Evolutionary conservation across 768 basidiomycete species (phyloP).

Genomic region (Boletus huronensis): DNA sequence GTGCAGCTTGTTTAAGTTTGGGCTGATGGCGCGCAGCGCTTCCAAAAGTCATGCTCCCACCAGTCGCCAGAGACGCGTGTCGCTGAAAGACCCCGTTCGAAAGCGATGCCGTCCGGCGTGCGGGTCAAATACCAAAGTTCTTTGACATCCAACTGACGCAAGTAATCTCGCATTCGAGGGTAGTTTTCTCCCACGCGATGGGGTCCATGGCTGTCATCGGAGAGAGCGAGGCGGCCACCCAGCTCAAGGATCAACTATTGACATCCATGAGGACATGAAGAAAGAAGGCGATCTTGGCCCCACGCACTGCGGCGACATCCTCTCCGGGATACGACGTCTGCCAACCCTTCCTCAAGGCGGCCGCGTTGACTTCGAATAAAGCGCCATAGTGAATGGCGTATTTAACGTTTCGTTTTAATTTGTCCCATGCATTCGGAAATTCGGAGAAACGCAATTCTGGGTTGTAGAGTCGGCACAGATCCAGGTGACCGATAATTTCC

Average conservation of each 20-base stretch:
- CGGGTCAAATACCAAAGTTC: conserved; percentile 63
- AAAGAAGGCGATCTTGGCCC: conserved; percentile 14
- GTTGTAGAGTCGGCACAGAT: conserved; percentile 84
- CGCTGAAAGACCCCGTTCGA: conserved; percentile 36
- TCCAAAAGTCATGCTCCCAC: conserved; percentile 63
- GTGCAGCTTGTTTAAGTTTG: conserved; percentile 14
- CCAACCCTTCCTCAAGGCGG: conserved; percentile 94
- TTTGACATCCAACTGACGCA: conserved; percentile 53
- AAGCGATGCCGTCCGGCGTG: conserved; percentile 29
- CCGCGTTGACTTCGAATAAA: conserved; percentile 89
- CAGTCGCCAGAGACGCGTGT: conserved; percentile 49
- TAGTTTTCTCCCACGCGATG: conserved; percentile 89
- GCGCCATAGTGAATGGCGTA: conserved; percentile 80
- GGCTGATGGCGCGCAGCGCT: conserved; percentile 11
- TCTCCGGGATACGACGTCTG: conserved; percentile 73
- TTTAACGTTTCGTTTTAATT: conserved; percentile 70
- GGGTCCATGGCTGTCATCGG: conserved; percentile 95
- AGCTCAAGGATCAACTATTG: conserved; percentile 63
- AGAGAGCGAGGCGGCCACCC: conserved; percentile 77
- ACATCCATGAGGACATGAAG: conserved; percentile 9
- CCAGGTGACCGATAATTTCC: conserved; percentile 90
- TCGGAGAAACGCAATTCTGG: conserved; percentile 57
- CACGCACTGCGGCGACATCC: conserved; percentile 70
- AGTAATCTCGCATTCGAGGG: conserved; percentile 57
- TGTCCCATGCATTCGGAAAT: conserved; percentile 57